Evolutionary conservation across 495 filamentous ascomycete genomes (phyloP), one percentile per base, ranked within the genome.

Genomic region (Aspergillus conjunctus): DNA sequence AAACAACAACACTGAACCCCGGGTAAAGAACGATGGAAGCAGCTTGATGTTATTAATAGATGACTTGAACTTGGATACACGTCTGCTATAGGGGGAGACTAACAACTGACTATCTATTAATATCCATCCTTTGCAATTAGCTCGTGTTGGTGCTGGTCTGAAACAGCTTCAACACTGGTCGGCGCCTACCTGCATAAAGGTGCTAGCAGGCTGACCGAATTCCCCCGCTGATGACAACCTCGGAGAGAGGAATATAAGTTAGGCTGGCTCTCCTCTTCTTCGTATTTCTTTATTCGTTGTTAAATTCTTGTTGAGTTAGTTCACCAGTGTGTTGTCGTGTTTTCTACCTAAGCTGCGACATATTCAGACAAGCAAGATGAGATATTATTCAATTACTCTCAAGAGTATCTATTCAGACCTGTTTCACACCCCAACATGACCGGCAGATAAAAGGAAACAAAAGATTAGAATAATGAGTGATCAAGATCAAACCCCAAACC

Each of bases 311-410:
- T 26, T 26, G 5, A 26, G 26, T 5, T 26, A 26, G 2, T 26
- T 26, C 26, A 26, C 26, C 26, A 26, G 26, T 26, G 26, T 26
- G 26, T 26, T 26, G 26, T 26, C 5, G 26, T 26, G 26, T 26
- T 26, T 2, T 26, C 26, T 26, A 26, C 26, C 26, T 2, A 26
- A 26, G 26, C 26, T 26, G 26, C 5, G 26, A 26, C 5, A 26
- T 26, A 26, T 26, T 26, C 26, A 5, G 26, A 2, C 26, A 26
- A 26, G 5, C 2, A 26, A 26, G 5, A 3, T 14, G 37, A 41
- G 37, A 41, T 41, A 41, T 41, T 41, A 41, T 41, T 41, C 37
- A n/a, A 41, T 41, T 41, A 41, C 26, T 41, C 37, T 11, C 37
- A 11, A 41, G 37, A 9, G 37, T 41, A 41, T 11, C 37, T 41